These are phyloP conservation scores for Orbilia oligospora DNA, from an alignment of 2,329 filamentous ascomycete genomes.

Conservation along the genomic window DNA sequence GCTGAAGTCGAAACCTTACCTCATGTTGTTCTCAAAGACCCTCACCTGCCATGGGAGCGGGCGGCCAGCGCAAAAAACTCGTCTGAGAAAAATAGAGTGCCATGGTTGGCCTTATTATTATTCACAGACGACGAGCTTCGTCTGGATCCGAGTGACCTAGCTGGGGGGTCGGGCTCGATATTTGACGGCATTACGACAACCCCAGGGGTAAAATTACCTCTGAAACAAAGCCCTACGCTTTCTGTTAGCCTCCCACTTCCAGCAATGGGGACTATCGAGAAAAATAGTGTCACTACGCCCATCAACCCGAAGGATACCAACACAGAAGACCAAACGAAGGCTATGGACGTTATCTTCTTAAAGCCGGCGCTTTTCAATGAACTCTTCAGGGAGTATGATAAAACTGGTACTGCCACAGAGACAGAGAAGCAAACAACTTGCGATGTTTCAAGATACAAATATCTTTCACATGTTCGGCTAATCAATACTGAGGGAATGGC, in stretches of 20 bases:
- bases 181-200: too few relatives aligned
- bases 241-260: not conserved
- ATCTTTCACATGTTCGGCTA: constrained; percentile 67
- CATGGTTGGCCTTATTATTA: constrained; percentile 68
- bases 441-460: constrained; percentile 62
- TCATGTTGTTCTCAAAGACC: constrained; percentile 65
- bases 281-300: too few relatives aligned
- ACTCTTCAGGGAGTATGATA: constrained; percentile 62
- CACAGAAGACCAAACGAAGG: too few relatives aligned
- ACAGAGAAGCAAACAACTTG: not conserved
- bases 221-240: not conserved
- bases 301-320: too few relatives aligned
- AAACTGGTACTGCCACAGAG: constrained; percentile 13
- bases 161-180: too few relatives aligned
- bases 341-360: constrained; percentile 62
- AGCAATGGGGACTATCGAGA: too few relatives aligned
- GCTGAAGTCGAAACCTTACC: too few relatives aligned
- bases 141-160: constrained; percentile 65
- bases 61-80: constrained; percentile 23
- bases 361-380: not conserved
- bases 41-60: constrained; percentile 69
- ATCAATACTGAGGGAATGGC: constrained; percentile 68
- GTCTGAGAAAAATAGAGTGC: constrained; percentile 62
- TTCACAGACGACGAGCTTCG: constrained; percentile 68
- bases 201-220: too few relatives aligned